These are phyloP conservation scores for Phoenix roebelenii DNA, from an alignment of 176 grass and related monocot species.

Conservation along the genomic window DNA sequence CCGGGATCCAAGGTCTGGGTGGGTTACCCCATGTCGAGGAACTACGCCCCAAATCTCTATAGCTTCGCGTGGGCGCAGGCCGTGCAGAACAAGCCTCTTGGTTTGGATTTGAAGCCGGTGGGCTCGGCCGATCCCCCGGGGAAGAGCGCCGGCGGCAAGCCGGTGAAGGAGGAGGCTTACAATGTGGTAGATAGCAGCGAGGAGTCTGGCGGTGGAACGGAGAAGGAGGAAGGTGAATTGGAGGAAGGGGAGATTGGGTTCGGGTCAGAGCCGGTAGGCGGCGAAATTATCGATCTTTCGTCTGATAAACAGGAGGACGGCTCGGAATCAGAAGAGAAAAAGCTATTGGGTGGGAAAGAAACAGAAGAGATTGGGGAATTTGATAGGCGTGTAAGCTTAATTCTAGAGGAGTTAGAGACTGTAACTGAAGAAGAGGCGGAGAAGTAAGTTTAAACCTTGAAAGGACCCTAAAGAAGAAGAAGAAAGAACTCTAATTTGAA, in stretches of 20 bases:
- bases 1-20: constrained; percentile 63
- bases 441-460: constrained; percentile 45
- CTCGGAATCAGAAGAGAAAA: constrained; percentile 31
- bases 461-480: background rate
- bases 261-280: constrained; percentile 24
- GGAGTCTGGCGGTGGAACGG: constrained; percentile 23
- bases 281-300: constrained; percentile 54
- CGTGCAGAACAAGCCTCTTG: constrained; percentile 84
- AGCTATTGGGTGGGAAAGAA: constrained; percentile 23
- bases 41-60: constrained; percentile 58
- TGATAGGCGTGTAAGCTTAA: constrained; percentile 58
- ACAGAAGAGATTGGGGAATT: constrained; percentile 52
- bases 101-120: constrained; percentile 22
- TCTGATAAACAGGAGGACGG: constrained; percentile 28
- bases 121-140: background rate
- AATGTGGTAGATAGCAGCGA: constrained; percentile 6
- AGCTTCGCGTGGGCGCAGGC: constrained; percentile 91
- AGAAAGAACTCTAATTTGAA: constrained; percentile 7
- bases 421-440: constrained; percentile 82
- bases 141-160: background rate
- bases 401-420: constrained; percentile 87
- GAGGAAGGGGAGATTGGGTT: constrained; percentile 43
- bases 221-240: constrained; percentile 34
- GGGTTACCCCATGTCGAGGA: constrained; percentile 72
- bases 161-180: constrained; percentile 9